Evolutionary conservation across 495 filamentous ascomycete genomes (phyloP), one percentile per base, ranked within the genome.

Genomic region (Cladorrhinum samala): DNA sequence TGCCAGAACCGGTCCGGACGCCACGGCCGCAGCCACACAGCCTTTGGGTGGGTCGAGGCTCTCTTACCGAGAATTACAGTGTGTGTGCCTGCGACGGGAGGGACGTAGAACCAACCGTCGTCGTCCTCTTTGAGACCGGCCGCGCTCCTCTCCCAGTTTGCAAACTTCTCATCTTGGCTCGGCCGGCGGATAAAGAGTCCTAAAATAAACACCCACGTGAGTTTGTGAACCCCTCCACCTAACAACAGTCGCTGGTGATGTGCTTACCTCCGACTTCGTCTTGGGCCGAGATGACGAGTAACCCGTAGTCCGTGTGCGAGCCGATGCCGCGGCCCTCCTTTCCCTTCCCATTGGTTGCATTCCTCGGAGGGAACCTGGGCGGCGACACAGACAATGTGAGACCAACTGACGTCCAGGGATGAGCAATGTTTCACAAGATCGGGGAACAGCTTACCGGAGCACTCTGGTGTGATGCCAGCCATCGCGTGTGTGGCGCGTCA

Each of bases 381-480:
- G 18, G 56, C 45, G 45, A 38, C 42, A 38, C 19, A 40, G 23
- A 37, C n/a, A n/a, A 4, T 24, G 46, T 49, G 13, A 33, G 24
- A 23, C 18, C n/a, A 46, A 23, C 18, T 23, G 43, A 27, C 19
- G 19, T 5, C 8, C 24, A 46, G 8, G 43, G 43, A 24, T 27
- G 21, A 20, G 46, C 8, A 30, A 11, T 30, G 16, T 45, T 19
- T 7, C 25, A 19, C 23, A 18, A 16, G 23, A 30, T n/a, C 36
- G 25, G 5, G 13, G 3, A 46, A 16, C 25, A 20, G 47, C 62
- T 52, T 49, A 69, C 67, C 67, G 58, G 19, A 76, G 61, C 23
- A 74, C 61, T 36, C 72, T 61, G 55, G 71, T 70, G 50, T 76
- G 72, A 54, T 76, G 72, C 72, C 72, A 75, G 2, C 72, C 72